These are phyloP conservation scores for Chaetomium olivaceum DNA, from an alignment of 2,329 filamentous ascomycete species.

Conservation along the genomic window DNA sequence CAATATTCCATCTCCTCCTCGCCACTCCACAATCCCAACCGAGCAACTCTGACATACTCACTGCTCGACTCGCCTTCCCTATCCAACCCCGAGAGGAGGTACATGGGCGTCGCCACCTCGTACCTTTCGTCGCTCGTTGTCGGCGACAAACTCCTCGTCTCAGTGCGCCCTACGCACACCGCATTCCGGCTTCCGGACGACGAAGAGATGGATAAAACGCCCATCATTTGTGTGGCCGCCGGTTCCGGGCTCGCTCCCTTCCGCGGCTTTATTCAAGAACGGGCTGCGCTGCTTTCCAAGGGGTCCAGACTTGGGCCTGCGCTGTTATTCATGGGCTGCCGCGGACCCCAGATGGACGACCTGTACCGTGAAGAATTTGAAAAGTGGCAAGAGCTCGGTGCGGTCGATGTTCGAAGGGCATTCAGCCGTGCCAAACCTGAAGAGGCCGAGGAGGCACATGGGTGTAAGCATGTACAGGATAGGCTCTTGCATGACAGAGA, in stretches of 20 bases:
- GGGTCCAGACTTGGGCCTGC: slow-evolving; percentile 59
- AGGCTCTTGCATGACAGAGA: slow-evolving; percentile 48
- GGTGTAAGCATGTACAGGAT: slow-evolving; percentile 46
- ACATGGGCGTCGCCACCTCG: slow-evolving; percentile 61
- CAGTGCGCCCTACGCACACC: slow-evolving; percentile 46
- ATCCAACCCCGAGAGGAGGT: slow-evolving; percentile 50
- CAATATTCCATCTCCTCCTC: slow-evolving; percentile 80
- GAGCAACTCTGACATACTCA: slow-evolving; percentile 67
- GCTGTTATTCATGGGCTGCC: slow-evolving; percentile 67
- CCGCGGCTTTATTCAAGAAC: slow-evolving; percentile 63
- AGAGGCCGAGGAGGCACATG: slow-evolving; percentile 49
- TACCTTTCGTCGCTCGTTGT: slow-evolving; percentile 55
- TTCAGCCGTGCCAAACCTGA: slow-evolving; percentile 47
- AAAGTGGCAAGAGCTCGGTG: slow-evolving; percentile 60
- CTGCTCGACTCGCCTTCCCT: slow-evolving; percentile 60
- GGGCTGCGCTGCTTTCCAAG: slow-evolving; percentile 51
- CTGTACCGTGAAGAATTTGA: slow-evolving; percentile 61
- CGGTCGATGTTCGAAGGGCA: slow-evolving; percentile 61
- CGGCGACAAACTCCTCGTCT: slow-evolving; percentile 51
- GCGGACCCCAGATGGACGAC: slow-evolving; percentile 54
- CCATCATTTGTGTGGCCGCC: slow-evolving; percentile 53
- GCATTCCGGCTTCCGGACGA: slow-evolving; percentile 51
- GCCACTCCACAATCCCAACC: slow-evolving; percentile 58
- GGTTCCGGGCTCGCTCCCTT: slow-evolving; percentile 63
- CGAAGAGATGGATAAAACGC: slow-evolving; percentile 45